Conservation (phyloP, 2,329 filamentous ascomycete genomes). For the Ophiostoma perfectum region DNA sequence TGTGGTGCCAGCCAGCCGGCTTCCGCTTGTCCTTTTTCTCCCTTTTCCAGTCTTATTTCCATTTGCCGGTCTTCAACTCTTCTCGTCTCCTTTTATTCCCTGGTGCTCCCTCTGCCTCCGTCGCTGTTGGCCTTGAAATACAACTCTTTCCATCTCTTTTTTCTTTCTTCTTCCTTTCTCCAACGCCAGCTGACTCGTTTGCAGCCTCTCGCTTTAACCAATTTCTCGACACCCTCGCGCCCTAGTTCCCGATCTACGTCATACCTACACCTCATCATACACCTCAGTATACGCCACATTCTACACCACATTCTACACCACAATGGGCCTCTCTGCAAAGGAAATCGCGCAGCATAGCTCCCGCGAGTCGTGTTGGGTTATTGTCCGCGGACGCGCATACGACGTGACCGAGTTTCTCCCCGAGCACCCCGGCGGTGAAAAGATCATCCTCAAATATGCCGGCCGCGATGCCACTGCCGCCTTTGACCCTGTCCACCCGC, state of each 20-base stretch:
- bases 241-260: background rate
- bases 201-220: too few species aligned
- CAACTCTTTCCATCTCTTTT: background rate
- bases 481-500: constrained; percentile 82
- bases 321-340: constrained; percentile 30
- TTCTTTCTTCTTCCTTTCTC: background rate
- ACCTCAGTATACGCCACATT: background rate
- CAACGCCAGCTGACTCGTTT: too few species aligned
- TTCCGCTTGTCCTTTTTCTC: constrained; percentile 5
- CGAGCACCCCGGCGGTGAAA: constrained; percentile 84
- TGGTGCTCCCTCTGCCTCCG: background rate
- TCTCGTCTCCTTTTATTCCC: background rate
- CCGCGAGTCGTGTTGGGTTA: constrained; percentile 37
- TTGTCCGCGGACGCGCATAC: constrained; percentile 31
- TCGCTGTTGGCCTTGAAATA: too few species aligned
- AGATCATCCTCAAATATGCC: constrained; percentile 95
- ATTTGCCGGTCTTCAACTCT: background rate
- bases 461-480: constrained; percentile 91
- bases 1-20: background rate
- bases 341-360: constrained; percentile 36
- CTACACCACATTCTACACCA: constrained; percentile 1
- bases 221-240: too few species aligned
- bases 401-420: constrained; percentile 37
- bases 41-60: constrained; percentile 6
- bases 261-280: background rate